These are phyloP conservation scores for Malassezia pachydermatis DNA, from an alignment of 1,284 basidiomycete genomes.

Conservation along the genomic window DNA sequence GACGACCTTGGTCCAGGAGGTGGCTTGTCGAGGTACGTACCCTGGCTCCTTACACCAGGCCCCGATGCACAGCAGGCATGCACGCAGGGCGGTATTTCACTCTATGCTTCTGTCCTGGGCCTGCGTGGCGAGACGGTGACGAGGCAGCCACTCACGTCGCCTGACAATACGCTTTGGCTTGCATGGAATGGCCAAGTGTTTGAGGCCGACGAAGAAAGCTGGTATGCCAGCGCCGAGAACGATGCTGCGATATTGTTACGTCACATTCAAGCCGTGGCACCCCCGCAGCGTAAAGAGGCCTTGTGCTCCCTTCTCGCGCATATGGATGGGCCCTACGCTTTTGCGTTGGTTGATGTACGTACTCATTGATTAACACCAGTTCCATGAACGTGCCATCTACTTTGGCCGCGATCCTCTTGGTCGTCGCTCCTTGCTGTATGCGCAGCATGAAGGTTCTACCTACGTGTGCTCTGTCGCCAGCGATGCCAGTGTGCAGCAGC, in stretches of 20 bases:
- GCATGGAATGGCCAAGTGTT: constrained; percentile 45
- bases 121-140: constrained; percentile 31
- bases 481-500: constrained; percentile 48
- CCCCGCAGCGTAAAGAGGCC: too few relatives aligned
- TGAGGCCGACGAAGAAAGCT: constrained; percentile 13
- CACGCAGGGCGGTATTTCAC: not conserved
- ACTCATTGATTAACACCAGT: constrained; percentile 1
- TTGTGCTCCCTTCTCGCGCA: too few relatives aligned
- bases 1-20: constrained; percentile 2
- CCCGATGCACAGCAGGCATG: too few relatives aligned
- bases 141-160: constrained; percentile 22
- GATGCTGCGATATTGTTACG: constrained; percentile 26
- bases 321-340: constrained; percentile 40
- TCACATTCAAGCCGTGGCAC: too few relatives aligned
- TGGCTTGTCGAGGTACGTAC: constrained; percentile 2
- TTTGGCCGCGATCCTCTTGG: constrained; percentile 84
- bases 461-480: constrained; percentile 62
- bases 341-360: constrained; percentile 33
- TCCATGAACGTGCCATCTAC: constrained; percentile 52
- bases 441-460: constrained; percentile 49
- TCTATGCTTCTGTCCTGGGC: constrained; percentile 25
- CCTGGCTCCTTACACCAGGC: too few relatives aligned
- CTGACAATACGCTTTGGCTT: constrained; percentile 17
- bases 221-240: too few relatives aligned
- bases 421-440: constrained; percentile 61